Percentiles rank a stretch among this genome's conserved stretches.
Evolutionary conservation across 2,329 filamentous ascomycete genomes (phyloP).

Genomic region (Curvularia spicifera): DNA sequence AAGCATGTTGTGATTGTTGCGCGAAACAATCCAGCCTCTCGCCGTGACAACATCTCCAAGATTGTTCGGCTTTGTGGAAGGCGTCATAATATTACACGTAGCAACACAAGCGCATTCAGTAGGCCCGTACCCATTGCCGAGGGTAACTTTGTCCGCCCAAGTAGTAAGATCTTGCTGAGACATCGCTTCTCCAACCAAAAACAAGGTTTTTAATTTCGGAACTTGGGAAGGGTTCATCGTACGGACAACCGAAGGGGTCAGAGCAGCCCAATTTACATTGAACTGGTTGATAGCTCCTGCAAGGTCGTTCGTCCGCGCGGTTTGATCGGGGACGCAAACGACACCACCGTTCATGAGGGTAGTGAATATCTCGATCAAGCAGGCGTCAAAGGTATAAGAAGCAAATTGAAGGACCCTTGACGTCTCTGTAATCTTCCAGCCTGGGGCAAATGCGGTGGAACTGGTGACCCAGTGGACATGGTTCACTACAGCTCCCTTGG

Average conservation of each 20-base stretch:
- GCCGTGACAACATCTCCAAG: slow-evolving; percentile 44
- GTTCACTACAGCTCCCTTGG: slow-evolving; percentile 67
- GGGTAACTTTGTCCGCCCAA: slow-evolving; percentile 46
- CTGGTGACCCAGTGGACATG: slow-evolving; percentile 64
- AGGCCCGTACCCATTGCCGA: slow-evolving; percentile 52
- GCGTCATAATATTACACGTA: slow-evolving; percentile 41
- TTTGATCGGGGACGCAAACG: slow-evolving; percentile 58
- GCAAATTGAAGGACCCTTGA: slow-evolving; percentile 64
- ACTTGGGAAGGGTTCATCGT: slow-evolving; percentile 41
- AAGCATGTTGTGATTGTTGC: slow-evolving; percentile 44
- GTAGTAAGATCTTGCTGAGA: slow-evolving; percentile 43
- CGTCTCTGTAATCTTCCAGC: slow-evolving; percentile 53
- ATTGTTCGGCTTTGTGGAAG: slow-evolving; percentile 40
- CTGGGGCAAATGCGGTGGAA: slow-evolving; percentile 34
- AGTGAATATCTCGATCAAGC: slow-evolving; percentile 55
- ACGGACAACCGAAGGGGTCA: slow-evolving; percentile 53
- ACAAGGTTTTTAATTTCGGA: slow-evolving; percentile 34
- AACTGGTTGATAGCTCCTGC: slow-evolving; percentile 49
- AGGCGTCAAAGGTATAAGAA: slow-evolving; percentile 55
- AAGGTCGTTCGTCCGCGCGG: slow-evolving; percentile 55
- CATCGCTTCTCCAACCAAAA: slow-evolving; percentile 45
- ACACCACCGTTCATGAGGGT: slow-evolving; percentile 56
- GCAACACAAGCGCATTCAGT: slow-evolving; percentile 48
- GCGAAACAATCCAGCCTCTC: slow-evolving; percentile 49
- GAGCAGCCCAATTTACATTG: slow-evolving; percentile 51